Conservation (phyloP, 176 grass and related monocot genomes). For the Juncus effusus region DNA sequence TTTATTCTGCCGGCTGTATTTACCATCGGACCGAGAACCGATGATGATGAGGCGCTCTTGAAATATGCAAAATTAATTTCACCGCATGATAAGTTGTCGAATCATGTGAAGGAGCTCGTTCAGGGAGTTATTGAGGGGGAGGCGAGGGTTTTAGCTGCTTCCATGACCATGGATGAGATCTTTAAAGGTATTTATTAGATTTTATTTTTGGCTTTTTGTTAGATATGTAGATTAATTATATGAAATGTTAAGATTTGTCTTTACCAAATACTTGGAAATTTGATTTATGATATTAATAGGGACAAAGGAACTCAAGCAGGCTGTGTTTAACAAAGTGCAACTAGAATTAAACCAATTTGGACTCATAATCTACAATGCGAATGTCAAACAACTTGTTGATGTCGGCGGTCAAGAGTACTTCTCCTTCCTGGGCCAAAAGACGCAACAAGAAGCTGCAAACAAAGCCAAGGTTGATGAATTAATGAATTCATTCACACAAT, state of each 20-base stretch:
- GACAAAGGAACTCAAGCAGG: slow-evolving; percentile 46
- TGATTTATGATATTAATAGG: slow-evolving; percentile 12
- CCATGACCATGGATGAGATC: slow-evolving; percentile 64
- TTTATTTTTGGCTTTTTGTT: background rate
- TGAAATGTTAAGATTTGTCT: background rate
- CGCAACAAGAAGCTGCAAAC: slow-evolving; percentile 71
- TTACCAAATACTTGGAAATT: slow-evolving; percentile 1
- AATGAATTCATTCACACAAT: slow-evolving; percentile 14
- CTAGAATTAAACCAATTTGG: slow-evolving; percentile 53
- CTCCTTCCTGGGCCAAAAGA: slow-evolving; percentile 74
- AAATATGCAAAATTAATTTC: slow-evolving; percentile 70
- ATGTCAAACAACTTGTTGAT: slow-evolving; percentile 48
- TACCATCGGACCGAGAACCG: slow-evolving; percentile 67
- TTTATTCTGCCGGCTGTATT: slow-evolving; percentile 85
- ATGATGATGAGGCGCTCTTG: slow-evolving; percentile 47
- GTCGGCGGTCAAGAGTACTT: slow-evolving; percentile 59
- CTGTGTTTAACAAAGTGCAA: slow-evolving; percentile 42
- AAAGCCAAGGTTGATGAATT: slow-evolving; percentile 47
- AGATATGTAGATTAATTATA: background rate
- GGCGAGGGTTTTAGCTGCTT: slow-evolving; percentile 41
- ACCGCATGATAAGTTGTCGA: slow-evolving; percentile 43
- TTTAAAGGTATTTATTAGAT: slow-evolving; percentile 28
- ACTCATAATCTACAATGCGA: slow-evolving; percentile 52
- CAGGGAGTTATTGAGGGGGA: slow-evolving; percentile 46
- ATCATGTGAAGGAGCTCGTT: slow-evolving; percentile 47